These are phyloP conservation scores for Cyathus striatus DNA, from an alignment of 768 basidiomycete genomes.

Conservation along the genomic window DNA sequence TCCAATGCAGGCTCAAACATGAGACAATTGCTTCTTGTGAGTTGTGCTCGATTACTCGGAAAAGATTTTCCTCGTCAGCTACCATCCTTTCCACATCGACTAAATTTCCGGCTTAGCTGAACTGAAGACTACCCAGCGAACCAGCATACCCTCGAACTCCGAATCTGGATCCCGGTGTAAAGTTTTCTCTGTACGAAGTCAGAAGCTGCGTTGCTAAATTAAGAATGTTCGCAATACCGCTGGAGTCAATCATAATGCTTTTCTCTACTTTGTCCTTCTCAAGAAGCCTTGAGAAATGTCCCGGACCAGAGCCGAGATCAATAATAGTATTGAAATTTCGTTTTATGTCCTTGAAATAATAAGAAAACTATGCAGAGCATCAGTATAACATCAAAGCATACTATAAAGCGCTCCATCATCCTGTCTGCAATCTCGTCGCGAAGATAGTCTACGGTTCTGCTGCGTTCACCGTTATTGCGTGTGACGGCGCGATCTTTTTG, in stretches of 20 bases:
- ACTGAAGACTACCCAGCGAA: slow-evolving; percentile 3
- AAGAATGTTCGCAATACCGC: slow-evolving; percentile 44
- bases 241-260: slow-evolving; percentile 82
- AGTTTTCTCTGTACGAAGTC: slow-evolving; percentile 43
- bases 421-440: slow-evolving; percentile 86
- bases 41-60: slow-evolving; percentile 56
- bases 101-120: slow-evolving; percentile 19
- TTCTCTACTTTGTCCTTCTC: slow-evolving; percentile 64
- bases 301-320: slow-evolving; percentile 88
- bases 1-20: slow-evolving; percentile 92
- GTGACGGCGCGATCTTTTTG: slow-evolving; percentile 75
- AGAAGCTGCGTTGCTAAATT: not conserved
- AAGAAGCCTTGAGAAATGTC: slow-evolving; percentile 84
- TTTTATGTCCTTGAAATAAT: slow-evolving; percentile 74
- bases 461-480: slow-evolving; percentile 50
- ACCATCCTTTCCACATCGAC: slow-evolving; percentile 75
- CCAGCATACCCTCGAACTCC: slow-evolving; percentile 69
- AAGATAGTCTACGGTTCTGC: slow-evolving; percentile 85
- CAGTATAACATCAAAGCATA: slow-evolving; percentile 29
- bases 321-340: slow-evolving; percentile 73
- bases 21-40: slow-evolving; percentile 92
- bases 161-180: slow-evolving; percentile 74
- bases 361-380: not conserved
- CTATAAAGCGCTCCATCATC: slow-evolving; percentile 87
- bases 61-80: slow-evolving; percentile 79